A percentile compares a stretch with the other conserved stretches of the same genome.
Evolutionary conservation across 495 filamentous ascomycete genomes (phyloP).

Genomic region (Penicillium bialowiezense): DNA sequence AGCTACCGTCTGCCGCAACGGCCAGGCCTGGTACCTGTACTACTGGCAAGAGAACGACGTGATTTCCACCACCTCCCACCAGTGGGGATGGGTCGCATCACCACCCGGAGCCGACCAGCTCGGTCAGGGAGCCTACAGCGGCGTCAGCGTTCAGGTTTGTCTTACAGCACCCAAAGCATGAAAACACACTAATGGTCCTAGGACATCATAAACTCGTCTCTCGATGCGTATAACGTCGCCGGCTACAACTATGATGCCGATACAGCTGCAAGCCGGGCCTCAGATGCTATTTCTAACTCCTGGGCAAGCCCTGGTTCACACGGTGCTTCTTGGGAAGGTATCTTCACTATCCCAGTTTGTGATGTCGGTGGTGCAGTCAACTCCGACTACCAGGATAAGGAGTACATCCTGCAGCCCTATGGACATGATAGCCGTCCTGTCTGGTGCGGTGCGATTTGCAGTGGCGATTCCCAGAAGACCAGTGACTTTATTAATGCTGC

Average conservation of each 20-base stretch:
- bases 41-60: conserved; percentile 23
- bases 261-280: conserved; percentile 10
- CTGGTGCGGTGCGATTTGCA: conserved; percentile 27
- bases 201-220: conserved; percentile 26
- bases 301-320: conserved; percentile 20
- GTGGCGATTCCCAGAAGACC: conserved; percentile 14
- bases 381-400: conserved; percentile 8
- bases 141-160: conserved; percentile 13
- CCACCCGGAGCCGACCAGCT: conserved; percentile 16
- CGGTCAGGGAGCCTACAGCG: conserved; percentile 14
- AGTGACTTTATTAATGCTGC: conserved; percentile 20
- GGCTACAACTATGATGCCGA: conserved; percentile 18
- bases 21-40: conserved; percentile 31
- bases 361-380: conserved; percentile 19
- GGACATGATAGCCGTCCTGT: conserved; percentile 21
- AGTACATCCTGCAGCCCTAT: conserved; percentile 26
- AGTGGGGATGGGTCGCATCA: conserved; percentile 23
- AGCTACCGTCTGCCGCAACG: conserved; percentile 16
- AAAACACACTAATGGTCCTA: neutral
- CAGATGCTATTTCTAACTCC: conserved; percentile 12
- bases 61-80: conserved; percentile 17
- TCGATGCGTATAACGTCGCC: conserved; percentile 23
- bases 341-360: conserved; percentile 28
- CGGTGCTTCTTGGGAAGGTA: conserved; percentile 27
- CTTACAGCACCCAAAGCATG: no score